Base-by-base conservation (phyloP, 495 filamentous ascomycete genomes). In the Penicillium manginii region DNA sequence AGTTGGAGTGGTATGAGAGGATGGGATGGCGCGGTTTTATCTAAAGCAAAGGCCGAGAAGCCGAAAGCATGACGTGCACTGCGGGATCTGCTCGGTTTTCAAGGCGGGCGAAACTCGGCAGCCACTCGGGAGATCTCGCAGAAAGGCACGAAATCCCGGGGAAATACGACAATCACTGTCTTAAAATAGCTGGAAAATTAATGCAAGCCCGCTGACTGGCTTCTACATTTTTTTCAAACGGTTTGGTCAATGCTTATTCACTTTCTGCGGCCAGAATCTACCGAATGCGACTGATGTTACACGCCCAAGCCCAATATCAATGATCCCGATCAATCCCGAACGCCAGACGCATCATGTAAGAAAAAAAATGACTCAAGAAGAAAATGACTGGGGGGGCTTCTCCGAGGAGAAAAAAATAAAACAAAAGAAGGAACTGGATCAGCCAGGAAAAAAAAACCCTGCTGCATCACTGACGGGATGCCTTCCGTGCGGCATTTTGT, bases 401-500 rank as follows among this genome's bases (percentile, higher is more conserved):
- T 17, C 40, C 40, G 40, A 43, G 40, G 40, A 18, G 40, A 43
- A 43, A 40, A 12, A 19, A 18, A 43, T 43, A 43, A 43, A 43
- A 17, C 5, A 17, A 19, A n/a, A n/a, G 40, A 18, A 43, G 17
- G 40, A 9, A 17, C 18, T 17, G n/a, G n/a, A 18, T 17, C 14
- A 43, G 17, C 4, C 14, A n/a, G n/a, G 17, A 18, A 17, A 17
- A 9, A 40, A 17, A 47, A 37, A 10, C 31, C 12, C 35, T 33
- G 22, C 12, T 35, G 31, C 9, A 39, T 52, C 17, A 52, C 26
- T 52, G 45, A 23, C 45, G 45, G 10, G 45, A 47, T 14, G 45
- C 45, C 45, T 47, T 47, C 9, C 45, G 55, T 42, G 73, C 74
- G 35, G 77, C 78, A 64, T 73, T 84, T 69, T 89, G 84, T 73